Evolutionary conservation across 345 rosid species (phyloP), one percentile per base, ranked within the genome.

Genomic region (Citrus cavaleriei): DNA sequence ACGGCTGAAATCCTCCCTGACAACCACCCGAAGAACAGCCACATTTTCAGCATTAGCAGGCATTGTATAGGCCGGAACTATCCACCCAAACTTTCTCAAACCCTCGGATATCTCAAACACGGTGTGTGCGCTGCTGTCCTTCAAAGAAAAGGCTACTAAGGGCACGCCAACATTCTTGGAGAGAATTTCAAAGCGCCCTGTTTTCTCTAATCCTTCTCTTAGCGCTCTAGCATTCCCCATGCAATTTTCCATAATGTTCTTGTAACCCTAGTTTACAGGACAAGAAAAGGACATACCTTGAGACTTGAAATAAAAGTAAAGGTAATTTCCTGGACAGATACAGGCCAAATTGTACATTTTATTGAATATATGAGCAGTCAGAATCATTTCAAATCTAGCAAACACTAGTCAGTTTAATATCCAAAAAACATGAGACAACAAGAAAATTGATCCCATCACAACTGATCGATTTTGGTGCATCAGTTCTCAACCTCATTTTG

Each of bases 101-200:
- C 32, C 68, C 37, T 93, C 97, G 0, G 97, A 79, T 22, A 93
- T 85, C 84, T 91, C 91, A 64, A 91, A 93, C 81, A 89, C 97
- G 0, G 87, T 86, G 83, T 91, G 88, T 13, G 73, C 61, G 86
- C 81, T 85, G 49, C 86, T 85, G 85, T 89, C 92, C 60, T 90
- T 88, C 27, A 91, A 87, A 30, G 92, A 77, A 82, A 93, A 91
- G 58, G 97, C 97, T 66, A 93, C 93, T 0, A 93, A 85, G 1
- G 97, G 97, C 1, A 91, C 95, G 0, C 97, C 97, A 0, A 89
- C 72, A 8, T 93, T 89, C 76, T 91, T 93, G 0, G 95, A 93
- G 21, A 90, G 83, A 68, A 93, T 83, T 72, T 89, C 60, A 68
- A 93, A 93, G 14, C 89, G 82, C 34, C 89, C 92, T 1, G 89